Conservation (phyloP, 1,139 yeast species). For the Sugiyamaella neomexicana region DNA sequence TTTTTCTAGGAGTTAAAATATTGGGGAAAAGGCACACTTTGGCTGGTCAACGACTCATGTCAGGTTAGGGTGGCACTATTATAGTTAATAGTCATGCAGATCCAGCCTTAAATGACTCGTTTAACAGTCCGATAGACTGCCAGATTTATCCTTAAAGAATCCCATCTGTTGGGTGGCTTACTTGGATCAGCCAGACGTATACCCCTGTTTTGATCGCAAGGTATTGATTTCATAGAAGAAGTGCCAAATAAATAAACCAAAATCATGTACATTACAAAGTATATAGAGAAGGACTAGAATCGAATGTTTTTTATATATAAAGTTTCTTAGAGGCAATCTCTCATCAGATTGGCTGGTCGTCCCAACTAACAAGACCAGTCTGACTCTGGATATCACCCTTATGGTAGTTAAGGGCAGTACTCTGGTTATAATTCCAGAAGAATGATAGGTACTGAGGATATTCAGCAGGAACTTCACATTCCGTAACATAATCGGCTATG, state of each 20-base stretch:
- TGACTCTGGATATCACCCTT: conserved; percentile 37
- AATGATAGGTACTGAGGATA: conserved; percentile 35
- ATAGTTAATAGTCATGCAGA: conserved; percentile 4
- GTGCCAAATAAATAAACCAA: too few relatives aligned
- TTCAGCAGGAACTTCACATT: conserved; percentile 32
- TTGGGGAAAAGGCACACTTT: too few relatives aligned
- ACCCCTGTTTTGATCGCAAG: too few relatives aligned
- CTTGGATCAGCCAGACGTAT: too few relatives aligned
- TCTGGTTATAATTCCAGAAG: conserved; percentile 39
- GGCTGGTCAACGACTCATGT: not conserved
- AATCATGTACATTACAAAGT: not conserved
- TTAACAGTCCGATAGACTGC: too few relatives aligned
- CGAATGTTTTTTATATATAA: not conserved
- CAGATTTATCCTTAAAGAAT: too few relatives aligned
- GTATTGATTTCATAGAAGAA: not conserved
- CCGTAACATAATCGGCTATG: conserved; percentile 25
- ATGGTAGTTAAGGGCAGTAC: conserved; percentile 28
- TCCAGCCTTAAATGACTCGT: not conserved
- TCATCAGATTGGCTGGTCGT: conserved; percentile 18
- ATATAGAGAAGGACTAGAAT: not conserved
- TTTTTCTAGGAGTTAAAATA: not conserved
- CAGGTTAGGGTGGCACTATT: not conserved
- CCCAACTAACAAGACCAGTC: conserved; percentile 21
- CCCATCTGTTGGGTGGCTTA: too few relatives aligned
- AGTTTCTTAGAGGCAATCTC: not conserved